phyloP scores from a whole-genome alignment of 192 early-diverging fungal genomes.

The Glomus cerebriforme region DNA sequence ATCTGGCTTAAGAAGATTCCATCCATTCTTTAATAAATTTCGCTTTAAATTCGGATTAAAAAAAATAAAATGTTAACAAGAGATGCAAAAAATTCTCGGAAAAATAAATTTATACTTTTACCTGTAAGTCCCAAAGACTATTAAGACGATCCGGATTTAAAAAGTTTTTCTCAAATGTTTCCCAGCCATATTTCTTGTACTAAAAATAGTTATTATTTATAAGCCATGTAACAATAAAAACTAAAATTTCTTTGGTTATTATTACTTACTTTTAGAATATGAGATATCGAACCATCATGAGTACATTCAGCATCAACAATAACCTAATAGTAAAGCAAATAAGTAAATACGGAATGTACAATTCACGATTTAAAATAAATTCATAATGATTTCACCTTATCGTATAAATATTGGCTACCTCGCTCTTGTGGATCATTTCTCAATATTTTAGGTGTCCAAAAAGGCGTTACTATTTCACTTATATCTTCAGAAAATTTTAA shows the following conservation, averaged over 20 bases:
- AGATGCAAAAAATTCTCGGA: not conserved
- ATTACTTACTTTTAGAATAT: slow-evolving; percentile 61
- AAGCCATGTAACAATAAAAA: not conserved
- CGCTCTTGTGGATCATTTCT: slow-evolving; percentile 64
- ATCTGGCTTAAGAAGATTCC: slow-evolving; percentile 67
- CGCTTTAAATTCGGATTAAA: slow-evolving; percentile 39
- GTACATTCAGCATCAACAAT: slow-evolving; percentile 75
- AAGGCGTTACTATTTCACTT: slow-evolving; percentile 50
- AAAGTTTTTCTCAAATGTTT: slow-evolving; percentile 76
- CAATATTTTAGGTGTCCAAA: slow-evolving; percentile 76
- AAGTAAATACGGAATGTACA: too few species aligned
- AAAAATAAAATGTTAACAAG: too few species aligned
- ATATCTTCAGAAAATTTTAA: slow-evolving; percentile 16
- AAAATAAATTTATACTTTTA: slow-evolving; percentile 28
- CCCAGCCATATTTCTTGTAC: slow-evolving; percentile 81
- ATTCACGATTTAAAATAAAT: not conserved
- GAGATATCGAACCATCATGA: slow-evolving; percentile 87
- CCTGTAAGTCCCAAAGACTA: slow-evolving; percentile 65
- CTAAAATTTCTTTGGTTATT: not conserved
- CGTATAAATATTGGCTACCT: slow-evolving; percentile 68
- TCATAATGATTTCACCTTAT: slow-evolving; percentile 44
- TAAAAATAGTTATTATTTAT: slow-evolving; percentile 32
- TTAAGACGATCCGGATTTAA: slow-evolving; percentile 62
- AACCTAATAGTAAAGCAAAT: slow-evolving; percentile 34
- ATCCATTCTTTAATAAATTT: slow-evolving; percentile 74